A percentile compares a stretch with the other conserved stretches of the same genome.
Conservation (phyloP, 73 alveolate genomes). For the Paraurostyla sp. region DNA sequence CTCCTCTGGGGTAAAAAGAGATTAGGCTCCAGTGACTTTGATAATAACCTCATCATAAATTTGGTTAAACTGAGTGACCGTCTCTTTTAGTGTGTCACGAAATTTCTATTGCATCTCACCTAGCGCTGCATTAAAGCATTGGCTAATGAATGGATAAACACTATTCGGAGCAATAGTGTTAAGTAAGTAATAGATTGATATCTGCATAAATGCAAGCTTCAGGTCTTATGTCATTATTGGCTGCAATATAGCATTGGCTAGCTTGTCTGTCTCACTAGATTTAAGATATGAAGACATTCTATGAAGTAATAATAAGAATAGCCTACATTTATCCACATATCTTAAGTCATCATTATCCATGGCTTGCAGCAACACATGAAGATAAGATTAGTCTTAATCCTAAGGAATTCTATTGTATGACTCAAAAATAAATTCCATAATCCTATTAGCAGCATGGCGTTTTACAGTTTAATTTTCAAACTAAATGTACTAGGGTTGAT, state of each 20-base stretch:
- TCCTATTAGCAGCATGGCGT: conserved; percentile 12
- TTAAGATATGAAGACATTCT: not conserved
- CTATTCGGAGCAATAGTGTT: not conserved
- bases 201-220: not conserved
- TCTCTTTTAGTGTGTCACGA: conserved; percentile 20
- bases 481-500: not conserved
- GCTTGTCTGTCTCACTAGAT: not conserved
- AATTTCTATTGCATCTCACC: not conserved
- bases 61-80: not conserved
- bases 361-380: not conserved
- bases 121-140: not conserved
- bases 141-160: not conserved
- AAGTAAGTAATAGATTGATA: not conserved
- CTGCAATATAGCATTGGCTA: not conserved
- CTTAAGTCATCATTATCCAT: conserved; percentile 17
- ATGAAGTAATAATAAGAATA: conserved; percentile 16
- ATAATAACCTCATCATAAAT: not conserved
- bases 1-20: conserved; percentile 19
- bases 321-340: not conserved
- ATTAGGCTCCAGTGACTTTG: not conserved
- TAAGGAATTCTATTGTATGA: conserved; percentile 9
- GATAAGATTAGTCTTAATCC: not conserved
- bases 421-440: conserved; percentile 21
- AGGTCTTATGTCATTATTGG: not conserved
- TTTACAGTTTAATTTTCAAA: conserved; percentile 29